Base-by-base conservation (phyloP, 495 filamentous ascomycete species). In the Hyaloscypha finlandica region DNA sequence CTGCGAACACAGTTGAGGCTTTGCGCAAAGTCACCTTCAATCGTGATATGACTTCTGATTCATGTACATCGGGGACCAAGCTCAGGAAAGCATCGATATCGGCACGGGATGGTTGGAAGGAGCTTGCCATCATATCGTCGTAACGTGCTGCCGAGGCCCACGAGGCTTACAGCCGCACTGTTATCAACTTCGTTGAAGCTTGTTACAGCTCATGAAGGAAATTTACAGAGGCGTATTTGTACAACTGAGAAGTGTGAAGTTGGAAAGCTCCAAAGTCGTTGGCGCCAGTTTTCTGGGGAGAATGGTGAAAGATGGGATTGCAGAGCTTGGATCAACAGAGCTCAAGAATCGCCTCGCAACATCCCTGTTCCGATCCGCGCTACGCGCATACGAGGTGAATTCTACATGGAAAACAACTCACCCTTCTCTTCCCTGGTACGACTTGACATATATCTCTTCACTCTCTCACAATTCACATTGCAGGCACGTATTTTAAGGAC, bases 11-110 rank as follows among this genome's bases (percentile, higher is more conserved):
- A 51, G 33, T 30, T 51, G 6, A 62, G 12, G 11, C 1, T 58
- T n/a, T 20, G 48, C 0, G 19, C 8, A 11, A 25, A 57, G 53
- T 4, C 74, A 81, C 81, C 75, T 78, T 81, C 29, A 83, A 63
- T 52, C 75, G 77, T 20, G 61, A 70, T 48, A 81, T 73, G 8
- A 73, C 75, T 53, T 80, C 75, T 6, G 60, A 35, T 22, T 77
- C 74, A 66, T 59, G 51, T 8, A 81, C 48, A n/a, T 56, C 71
- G 19, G 75, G 58, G 11, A 69, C 68, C 53, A 80, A 59, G 37
- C 71, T 66, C 52, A 71, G 58, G 59, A 83, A 71, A 22, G 58
- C 48, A 0, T 68, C 48, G 20, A 74, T 71, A 60, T 70, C 68
- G 0, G 72, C 67, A 25, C 79, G 75, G 3, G 65, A 55, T 1